These are phyloP conservation scores for Pleurotus cornucopiae DNA, from an alignment of 768 basidiomycete species.

Conservation along the genomic window DNA sequence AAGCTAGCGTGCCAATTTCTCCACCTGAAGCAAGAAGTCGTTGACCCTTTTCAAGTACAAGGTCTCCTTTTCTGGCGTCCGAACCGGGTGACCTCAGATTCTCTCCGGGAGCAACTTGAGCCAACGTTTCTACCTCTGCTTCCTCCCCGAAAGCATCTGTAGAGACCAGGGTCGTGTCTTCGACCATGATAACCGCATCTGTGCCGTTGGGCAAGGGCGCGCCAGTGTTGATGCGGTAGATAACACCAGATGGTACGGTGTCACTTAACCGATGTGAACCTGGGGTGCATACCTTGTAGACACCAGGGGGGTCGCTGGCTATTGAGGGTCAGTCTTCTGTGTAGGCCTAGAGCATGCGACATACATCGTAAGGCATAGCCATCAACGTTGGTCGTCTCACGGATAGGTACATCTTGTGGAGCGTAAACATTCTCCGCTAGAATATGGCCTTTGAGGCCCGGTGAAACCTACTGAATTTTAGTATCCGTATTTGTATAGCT, in stretches of 20 bases:
- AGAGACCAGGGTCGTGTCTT: constrained; percentile 78
- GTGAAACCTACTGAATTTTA: constrained; percentile 44
- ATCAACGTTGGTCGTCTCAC: constrained; percentile 78
- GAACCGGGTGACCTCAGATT: constrained; percentile 74
- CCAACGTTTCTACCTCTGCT: constrained; percentile 63
- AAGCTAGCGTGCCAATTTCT: constrained; percentile 78
- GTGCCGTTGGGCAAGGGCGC: constrained; percentile 71
- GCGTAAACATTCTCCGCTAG: constrained; percentile 75
- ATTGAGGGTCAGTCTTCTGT: not conserved
- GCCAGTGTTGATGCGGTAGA: constrained; percentile 86
- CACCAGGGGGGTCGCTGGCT: constrained; percentile 64
- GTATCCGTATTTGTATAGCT: not conserved
- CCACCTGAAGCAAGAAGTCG: constrained; percentile 66
- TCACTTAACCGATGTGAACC: constrained; percentile 44
- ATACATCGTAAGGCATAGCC: constrained; percentile 80
- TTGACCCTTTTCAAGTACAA: constrained; percentile 60
- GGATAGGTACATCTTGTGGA: constrained; percentile 56
- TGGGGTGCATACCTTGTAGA: constrained; percentile 65
- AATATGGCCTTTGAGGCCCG: constrained; percentile 58
- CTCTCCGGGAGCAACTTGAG: constrained; percentile 56
- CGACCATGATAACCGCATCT: constrained; percentile 88
- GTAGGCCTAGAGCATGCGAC: constrained; percentile 11
- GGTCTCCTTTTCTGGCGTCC: constrained; percentile 65
- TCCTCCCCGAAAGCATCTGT: constrained; percentile 57
- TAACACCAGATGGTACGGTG: constrained; percentile 41